phyloP scores from a whole-genome alignment of 352 stramenopile genomes.

The Phytophthora sp. region DNA sequence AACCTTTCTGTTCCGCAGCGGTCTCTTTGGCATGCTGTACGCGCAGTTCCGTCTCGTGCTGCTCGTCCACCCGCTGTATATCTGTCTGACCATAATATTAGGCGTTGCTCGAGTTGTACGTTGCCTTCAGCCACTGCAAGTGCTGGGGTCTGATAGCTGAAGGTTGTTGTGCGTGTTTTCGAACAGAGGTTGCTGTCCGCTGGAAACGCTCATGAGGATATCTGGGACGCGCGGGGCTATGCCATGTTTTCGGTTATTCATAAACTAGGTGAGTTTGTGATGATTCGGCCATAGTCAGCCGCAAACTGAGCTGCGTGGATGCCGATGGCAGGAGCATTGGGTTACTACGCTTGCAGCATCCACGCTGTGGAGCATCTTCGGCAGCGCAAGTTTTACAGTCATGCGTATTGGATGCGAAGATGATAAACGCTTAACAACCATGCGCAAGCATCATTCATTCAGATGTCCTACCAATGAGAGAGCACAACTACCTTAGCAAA shows the following conservation, averaged over 20 bases:
- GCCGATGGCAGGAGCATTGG: conserved; percentile 41
- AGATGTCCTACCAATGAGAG: neutral
- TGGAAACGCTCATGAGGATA: conserved; percentile 30
- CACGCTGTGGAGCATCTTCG: conserved; percentile 56
- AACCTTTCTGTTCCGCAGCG: conserved; percentile 78
- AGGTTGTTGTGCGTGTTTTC: neutral
- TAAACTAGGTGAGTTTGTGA: conserved; percentile 48
- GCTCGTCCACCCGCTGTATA: conserved; percentile 56
- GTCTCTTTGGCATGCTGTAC: conserved; percentile 66
- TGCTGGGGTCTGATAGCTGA: neutral
- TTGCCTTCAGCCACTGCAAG: neutral
- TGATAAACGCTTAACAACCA: conserved; percentile 19
- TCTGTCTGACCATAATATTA: conserved; percentile 52
- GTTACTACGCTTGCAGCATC: conserved; percentile 62
- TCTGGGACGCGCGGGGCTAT: conserved; percentile 59
- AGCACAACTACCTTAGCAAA: neutral
- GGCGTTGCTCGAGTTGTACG: conserved; percentile 46
- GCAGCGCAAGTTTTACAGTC: conserved; percentile 58
- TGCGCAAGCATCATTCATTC: neutral
- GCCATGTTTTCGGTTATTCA: conserved; percentile 50
- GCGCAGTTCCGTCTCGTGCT: conserved; percentile 56
- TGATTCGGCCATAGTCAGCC: neutral
- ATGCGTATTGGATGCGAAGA: conserved; percentile 54
- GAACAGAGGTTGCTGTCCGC: conserved; percentile 41
- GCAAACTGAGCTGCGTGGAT: neutral